Evolutionary conservation across 2,329 filamentous ascomycete species (phyloP), one percentile per base, ranked within the genome.

Genomic region (Colletotrichum lini): DNA sequence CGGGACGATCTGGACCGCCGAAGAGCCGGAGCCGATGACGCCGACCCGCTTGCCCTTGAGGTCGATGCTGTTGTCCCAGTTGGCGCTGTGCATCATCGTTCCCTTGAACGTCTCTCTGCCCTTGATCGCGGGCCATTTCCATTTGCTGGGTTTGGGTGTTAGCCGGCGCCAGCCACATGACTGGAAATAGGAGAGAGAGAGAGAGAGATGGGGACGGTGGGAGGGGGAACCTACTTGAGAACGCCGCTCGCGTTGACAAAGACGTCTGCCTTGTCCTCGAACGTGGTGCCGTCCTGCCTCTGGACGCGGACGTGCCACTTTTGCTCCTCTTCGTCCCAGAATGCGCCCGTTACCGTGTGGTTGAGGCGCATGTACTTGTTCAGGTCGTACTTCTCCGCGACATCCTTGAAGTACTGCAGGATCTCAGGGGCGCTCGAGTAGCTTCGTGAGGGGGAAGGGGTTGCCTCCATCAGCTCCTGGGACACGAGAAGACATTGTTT

Each of bases 221-320:
- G 1, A 26, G 26, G 26, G 4, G 80, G 68, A 84, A 82, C 72
- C 84, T 84, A 72, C 83, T 81, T 82, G 79, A 65, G 84, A 82
- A 73, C 87, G 84, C 75, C 83, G 83, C 38, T 81, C 78, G 75
- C 83, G 82, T 74, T 77, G 35, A 77, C 73, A 18, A 76, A 67
- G 38, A 76, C 69, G 13, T 77, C 50, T 7, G 69, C 70, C n/a
- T 67, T 67, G n/a, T 76, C 76, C 13, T 64, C 45, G 9, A 74
- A 52, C 6, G 65, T 52, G 4, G 59, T 72, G 15, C 58, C 62
- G 26, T 75, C 67, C 38, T 58, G 26, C 40, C 44, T 54, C 49
- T 75, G 54, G 26, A 76, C 13, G n/a, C 61, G 52, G 18, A 77
- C 38, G 16, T 73, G 40, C 64, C 75, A 77, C 50, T 56, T 71